Percentiles rank a stretch among this genome's conserved stretches.
These are phyloP conservation scores for Phoma sp. DNA, from an alignment of 2,329 filamentous ascomycete species.

Conservation along the genomic window DNA sequence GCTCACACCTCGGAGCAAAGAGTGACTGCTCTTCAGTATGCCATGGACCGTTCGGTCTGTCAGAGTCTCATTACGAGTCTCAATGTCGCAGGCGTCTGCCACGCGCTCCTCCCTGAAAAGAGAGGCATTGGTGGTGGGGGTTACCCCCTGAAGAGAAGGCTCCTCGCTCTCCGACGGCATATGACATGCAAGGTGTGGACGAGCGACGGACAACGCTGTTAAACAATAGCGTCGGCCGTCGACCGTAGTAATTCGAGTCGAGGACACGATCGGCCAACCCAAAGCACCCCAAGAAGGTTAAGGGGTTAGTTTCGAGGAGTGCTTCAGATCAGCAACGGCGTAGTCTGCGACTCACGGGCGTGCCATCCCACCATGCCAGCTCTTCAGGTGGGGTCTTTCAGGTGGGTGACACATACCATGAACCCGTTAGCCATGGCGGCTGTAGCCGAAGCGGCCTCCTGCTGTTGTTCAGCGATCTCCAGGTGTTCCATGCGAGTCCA, in stretches of 20 bases:
- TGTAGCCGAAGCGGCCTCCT: not conserved
- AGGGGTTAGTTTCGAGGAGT: constrained; percentile 12
- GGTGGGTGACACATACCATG: constrained; percentile 20
- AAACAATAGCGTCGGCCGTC: constrained; percentile 1
- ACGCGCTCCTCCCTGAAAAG: constrained; percentile 30
- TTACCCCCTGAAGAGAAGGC: constrained; percentile 29
- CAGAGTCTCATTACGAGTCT: constrained; percentile 22
- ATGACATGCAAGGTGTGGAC: constrained; percentile 12
- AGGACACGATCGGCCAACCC: constrained; percentile 3
- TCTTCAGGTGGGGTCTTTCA: constrained; percentile 10
- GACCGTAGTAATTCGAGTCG: constrained; percentile 12
- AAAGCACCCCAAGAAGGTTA: constrained; percentile 11
- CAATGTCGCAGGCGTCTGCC: constrained; percentile 37
- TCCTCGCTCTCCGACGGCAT: constrained; percentile 22
- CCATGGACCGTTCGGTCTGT: constrained; percentile 33
- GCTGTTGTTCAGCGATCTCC: constrained; percentile 5
- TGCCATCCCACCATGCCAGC: constrained; percentile 20
- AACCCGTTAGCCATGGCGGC: constrained; percentile 11
- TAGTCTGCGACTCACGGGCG: constrained; percentile 16
- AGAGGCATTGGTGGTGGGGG: constrained; percentile 31
- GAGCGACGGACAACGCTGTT: constrained; percentile 3
- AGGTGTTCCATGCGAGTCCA: not conserved
- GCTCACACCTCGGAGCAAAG: constrained; percentile 12
- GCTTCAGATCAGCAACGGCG: not conserved
- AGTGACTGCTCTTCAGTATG: constrained; percentile 20